Conservation (phyloP, 495 filamentous ascomycete species). For the Recurvomyces mirabilis region DNA sequence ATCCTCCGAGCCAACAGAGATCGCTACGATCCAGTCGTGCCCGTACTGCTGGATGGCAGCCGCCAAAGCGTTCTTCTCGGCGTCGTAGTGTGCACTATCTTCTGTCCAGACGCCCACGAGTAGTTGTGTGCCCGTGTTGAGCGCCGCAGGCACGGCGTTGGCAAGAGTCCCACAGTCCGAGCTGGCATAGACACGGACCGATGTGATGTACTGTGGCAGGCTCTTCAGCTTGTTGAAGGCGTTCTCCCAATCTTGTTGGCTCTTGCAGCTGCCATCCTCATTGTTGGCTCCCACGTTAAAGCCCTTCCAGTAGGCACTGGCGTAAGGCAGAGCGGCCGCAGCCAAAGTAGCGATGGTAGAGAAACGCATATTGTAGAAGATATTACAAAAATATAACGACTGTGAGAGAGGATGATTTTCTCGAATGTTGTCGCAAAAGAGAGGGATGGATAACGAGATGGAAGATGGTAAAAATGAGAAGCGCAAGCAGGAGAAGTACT, state of each 20-base stretch:
- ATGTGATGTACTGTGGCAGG: conserved; percentile 40
- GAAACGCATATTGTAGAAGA: conserved; percentile 11
- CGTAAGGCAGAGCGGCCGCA: conserved; percentile 9
- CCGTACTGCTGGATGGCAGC: conserved; percentile 37
- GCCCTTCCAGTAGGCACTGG: conserved; percentile 32
- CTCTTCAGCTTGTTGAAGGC: conserved; percentile 38
- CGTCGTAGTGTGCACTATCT: conserved; percentile 36
- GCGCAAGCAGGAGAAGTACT: too few species aligned
- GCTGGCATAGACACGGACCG: conserved; percentile 41
- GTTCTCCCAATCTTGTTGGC: conserved; percentile 34
- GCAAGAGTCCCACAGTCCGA: conserved; percentile 41
- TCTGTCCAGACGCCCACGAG: conserved; percentile 45
- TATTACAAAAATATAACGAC: conserved; percentile 2
- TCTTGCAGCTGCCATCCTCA: conserved; percentile 38
- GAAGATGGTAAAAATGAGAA: too few species aligned
- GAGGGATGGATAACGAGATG: not conserved
- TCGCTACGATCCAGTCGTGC: conserved; percentile 40
- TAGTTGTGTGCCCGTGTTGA: conserved; percentile 38
- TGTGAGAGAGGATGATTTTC: not conserved
- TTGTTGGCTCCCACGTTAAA: conserved; percentile 40
- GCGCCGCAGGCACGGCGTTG: conserved; percentile 43
- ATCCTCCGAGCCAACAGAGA: conserved; percentile 44
- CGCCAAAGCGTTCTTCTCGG: conserved; percentile 38
- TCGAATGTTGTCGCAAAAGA: not conserved
- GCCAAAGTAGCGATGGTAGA: conserved; percentile 11